Evolutionary conservation across 2,329 filamentous ascomycete genomes (phyloP).

Genomic region (Emergomyces africanus): DNA sequence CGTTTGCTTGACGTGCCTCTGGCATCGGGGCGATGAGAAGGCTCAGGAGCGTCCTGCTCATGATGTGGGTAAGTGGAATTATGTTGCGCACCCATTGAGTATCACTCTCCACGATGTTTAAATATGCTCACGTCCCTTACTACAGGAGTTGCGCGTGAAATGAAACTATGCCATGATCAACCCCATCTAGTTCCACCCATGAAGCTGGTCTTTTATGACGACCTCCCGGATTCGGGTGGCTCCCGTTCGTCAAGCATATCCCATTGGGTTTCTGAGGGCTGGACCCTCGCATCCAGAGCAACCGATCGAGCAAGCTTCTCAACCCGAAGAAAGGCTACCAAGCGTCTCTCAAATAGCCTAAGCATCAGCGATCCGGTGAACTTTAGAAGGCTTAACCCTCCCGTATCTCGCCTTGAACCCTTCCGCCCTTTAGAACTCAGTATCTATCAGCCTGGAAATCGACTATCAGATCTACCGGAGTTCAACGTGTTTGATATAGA

Average conservation of each 20-base stretch:
- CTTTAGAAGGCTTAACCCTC: slow-evolving; percentile 26
- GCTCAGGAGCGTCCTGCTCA: slow-evolving; percentile 14
- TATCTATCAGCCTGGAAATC: slow-evolving; percentile 33
- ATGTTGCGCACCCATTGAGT: background rate
- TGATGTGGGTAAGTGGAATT: slow-evolving; percentile 12
- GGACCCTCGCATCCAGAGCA: slow-evolving; percentile 25
- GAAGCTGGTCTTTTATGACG: slow-evolving; percentile 31
- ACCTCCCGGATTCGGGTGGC: slow-evolving; percentile 23
- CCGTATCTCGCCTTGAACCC: slow-evolving; percentile 8
- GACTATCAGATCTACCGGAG: slow-evolving; percentile 32
- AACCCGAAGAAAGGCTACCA: slow-evolving; percentile 21
- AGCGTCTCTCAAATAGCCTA: slow-evolving; percentile 19
- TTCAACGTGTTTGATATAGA: slow-evolving; percentile 30
- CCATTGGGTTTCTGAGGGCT: slow-evolving; percentile 28
- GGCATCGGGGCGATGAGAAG: slow-evolving; percentile 17
- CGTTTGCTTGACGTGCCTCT: slow-evolving; percentile 26
- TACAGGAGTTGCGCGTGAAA: slow-evolving; percentile 29
- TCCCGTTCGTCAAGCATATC: slow-evolving; percentile 24
- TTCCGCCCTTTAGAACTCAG: slow-evolving; percentile 36
- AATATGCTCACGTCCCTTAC: background rate
- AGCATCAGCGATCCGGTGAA: slow-evolving; percentile 32
- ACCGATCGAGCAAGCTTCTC: slow-evolving; percentile 31
- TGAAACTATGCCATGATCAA: slow-evolving; percentile 33
- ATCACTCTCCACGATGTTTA: background rate
- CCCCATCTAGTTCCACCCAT: slow-evolving; percentile 35